Evolutionary conservation across 768 basidiomycete species (phyloP).

Genomic region (Naganishia vishniacii): DNA sequence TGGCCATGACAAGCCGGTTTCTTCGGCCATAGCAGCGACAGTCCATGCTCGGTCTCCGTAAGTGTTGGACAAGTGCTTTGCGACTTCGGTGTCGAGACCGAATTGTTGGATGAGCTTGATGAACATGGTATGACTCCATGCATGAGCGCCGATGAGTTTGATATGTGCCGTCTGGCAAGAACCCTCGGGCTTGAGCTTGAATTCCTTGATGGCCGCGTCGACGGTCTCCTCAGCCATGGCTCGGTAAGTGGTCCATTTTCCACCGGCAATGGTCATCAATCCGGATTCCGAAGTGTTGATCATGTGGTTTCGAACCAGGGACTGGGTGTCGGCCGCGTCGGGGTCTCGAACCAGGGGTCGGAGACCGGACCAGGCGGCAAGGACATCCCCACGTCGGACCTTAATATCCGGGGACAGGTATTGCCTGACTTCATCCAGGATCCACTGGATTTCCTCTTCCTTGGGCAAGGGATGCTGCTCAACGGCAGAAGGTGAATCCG

Average conservation of each 20-base stretch:
- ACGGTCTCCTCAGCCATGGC: constrained; percentile 95
- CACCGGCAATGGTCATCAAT: constrained; percentile 87
- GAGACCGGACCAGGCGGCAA: constrained; percentile 90
- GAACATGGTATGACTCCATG: constrained; percentile 94
- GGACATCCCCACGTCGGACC: constrained; percentile 86
- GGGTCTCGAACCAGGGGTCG: constrained; percentile 84
- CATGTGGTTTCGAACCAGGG: constrained; percentile 87
- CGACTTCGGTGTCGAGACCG: constrained; percentile 83
- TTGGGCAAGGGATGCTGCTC: constrained; percentile 68
- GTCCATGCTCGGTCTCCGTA: constrained; percentile 98
- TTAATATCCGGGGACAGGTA: constrained; percentile 89
- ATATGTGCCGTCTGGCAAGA: constrained; percentile 73
- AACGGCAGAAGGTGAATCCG: constrained; percentile 73
- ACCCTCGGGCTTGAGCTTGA: constrained; percentile 58
- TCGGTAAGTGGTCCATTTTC: constrained; percentile 95
- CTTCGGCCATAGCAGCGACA: constrained; percentile 71
- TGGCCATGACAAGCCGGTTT: constrained; percentile 74
- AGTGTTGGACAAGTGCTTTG: constrained; percentile 83
- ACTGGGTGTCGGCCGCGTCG: constrained; percentile 68
- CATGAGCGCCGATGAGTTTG: constrained; percentile 83
- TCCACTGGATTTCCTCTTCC: constrained; percentile 95
- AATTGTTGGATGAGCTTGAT: constrained; percentile 90
- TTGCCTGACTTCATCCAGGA: constrained; percentile 81
- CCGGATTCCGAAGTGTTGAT: constrained; percentile 74
- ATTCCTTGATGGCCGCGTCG: constrained; percentile 74